phyloP scores from a whole-genome alignment of 2,329 filamentous ascomycete species.

The Diaporthe ilicicola region DNA sequence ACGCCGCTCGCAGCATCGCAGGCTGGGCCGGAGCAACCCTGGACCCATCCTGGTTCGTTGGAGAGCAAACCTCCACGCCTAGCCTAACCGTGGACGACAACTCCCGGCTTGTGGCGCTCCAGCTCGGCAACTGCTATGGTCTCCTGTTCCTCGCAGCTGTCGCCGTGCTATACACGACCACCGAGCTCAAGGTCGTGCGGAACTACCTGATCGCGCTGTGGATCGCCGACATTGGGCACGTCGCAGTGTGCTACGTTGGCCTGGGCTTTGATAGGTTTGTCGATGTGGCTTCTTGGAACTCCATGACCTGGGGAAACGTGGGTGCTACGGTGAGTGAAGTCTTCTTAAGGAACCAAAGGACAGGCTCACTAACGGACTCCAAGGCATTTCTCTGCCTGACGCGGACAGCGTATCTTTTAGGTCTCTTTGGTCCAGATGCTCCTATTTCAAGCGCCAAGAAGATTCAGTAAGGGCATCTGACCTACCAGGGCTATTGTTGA shows the following conservation, averaged over 20 bases:
- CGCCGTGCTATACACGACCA: constrained; percentile 69
- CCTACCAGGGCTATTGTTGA: not conserved
- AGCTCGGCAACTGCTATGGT: constrained; percentile 76
- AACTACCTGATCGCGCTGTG: constrained; percentile 73
- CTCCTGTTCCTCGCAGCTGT: constrained; percentile 71
- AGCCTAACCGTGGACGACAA: constrained; percentile 50
- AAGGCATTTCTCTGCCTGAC: constrained; percentile 64
- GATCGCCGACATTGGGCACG: constrained; percentile 73
- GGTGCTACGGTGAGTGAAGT: constrained; percentile 63
- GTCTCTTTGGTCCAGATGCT: constrained; percentile 63
- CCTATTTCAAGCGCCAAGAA: constrained; percentile 35
- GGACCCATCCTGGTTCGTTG: constrained; percentile 68
- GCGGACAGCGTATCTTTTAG: constrained; percentile 65
- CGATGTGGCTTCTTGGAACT: constrained; percentile 69
- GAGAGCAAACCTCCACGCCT: constrained; percentile 63
- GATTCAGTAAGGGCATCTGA: constrained; percentile 26
- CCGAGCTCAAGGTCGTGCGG: constrained; percentile 70
- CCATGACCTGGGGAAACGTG: constrained; percentile 78
- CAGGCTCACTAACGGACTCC: not conserved
- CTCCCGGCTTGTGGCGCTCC: constrained; percentile 66
- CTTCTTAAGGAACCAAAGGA: constrained; percentile 17
- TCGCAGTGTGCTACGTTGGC: constrained; percentile 66
- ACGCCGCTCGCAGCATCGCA: constrained; percentile 55
- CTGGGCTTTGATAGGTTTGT: constrained; percentile 64
- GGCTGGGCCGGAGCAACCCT: constrained; percentile 66